Conservation (phyloP, 208 protist genomes). For the Phytomonas francai region DNA sequence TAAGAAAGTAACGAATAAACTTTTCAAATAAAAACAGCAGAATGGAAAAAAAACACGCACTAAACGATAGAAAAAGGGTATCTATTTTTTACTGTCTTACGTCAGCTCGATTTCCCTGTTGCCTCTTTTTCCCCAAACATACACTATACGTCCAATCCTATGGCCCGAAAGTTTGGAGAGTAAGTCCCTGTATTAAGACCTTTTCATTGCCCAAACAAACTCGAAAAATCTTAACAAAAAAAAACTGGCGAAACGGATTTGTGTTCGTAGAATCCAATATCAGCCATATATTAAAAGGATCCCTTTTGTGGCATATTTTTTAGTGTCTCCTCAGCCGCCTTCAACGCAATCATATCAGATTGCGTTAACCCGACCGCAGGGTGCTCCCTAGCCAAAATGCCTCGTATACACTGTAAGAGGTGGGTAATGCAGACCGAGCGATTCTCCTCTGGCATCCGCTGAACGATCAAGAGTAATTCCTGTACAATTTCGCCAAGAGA, state of each 20-base stretch:
- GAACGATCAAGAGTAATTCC: constrained; percentile 33
- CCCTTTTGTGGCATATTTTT: background rate
- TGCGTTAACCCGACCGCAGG: constrained; percentile 21
- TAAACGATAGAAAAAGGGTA: background rate
- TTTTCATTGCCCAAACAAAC: constrained; percentile 10
- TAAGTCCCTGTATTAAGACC: background rate
- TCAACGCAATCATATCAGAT: constrained; percentile 27
- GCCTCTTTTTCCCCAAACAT: background rate
- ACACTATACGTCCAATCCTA: background rate
- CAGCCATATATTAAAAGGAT: background rate
- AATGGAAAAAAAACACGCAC: background rate
- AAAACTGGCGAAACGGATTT: background rate
- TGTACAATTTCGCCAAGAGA: constrained; percentile 22
- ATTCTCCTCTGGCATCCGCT: constrained; percentile 22
- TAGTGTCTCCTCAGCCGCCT: constrained; percentile 16
- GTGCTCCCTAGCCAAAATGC: constrained; percentile 38
- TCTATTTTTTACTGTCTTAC: background rate
- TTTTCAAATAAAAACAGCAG: background rate
- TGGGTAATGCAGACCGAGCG: constrained; percentile 40
- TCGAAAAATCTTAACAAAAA: constrained; percentile 3
- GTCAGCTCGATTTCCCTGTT: background rate
- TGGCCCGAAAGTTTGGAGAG: background rate
- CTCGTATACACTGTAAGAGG: constrained; percentile 59
- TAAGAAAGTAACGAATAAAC: background rate
- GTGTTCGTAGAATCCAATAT: background rate